Evolutionary conservation across 2,329 filamentous ascomycete species (phyloP).

Genomic region (Cordyceps militaris): DNA sequence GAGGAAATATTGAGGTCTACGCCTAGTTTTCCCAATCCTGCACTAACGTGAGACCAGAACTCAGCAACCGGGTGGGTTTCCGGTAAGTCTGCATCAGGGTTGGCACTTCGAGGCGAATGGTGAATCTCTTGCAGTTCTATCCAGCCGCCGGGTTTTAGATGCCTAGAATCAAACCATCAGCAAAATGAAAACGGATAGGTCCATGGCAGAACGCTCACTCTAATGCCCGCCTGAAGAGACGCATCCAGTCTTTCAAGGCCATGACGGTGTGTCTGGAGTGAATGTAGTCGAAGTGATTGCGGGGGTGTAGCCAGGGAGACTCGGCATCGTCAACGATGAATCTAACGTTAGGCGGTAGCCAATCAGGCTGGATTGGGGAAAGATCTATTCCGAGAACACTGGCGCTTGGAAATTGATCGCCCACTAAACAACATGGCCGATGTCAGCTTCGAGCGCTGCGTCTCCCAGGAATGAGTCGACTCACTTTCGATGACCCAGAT

Average conservation of each 20-base stretch:
- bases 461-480: background rate
- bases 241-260: conserved; percentile 49
- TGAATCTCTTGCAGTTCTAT: conserved; percentile 49
- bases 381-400: conserved; percentile 39
- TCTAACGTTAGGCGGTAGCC: conserved; percentile 48
- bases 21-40: conserved; percentile 37
- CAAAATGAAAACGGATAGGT: no score
- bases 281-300: conserved; percentile 52
- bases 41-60: conserved; percentile 40
- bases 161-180: conserved; percentile 24
- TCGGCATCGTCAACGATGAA: conserved; percentile 54
- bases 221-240: conserved; percentile 37
- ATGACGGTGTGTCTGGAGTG: conserved; percentile 51
- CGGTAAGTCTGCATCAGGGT: conserved; percentile 30
- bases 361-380: conserved; percentile 42
- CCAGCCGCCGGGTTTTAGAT: conserved; percentile 48
- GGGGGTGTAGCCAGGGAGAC: conserved; percentile 46
- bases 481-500: conserved; percentile 52
- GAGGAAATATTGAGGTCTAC: conserved; percentile 40
- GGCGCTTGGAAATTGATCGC: conserved; percentile 36
- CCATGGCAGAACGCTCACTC: conserved; percentile 31
- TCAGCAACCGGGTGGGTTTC: conserved; percentile 35
- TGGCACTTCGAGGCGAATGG: conserved; percentile 39
- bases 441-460: conserved; percentile 12
- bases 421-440: conserved; percentile 30